Conservation (phyloP, 805 yeast species). For the Candida dajiaensis region DNA sequence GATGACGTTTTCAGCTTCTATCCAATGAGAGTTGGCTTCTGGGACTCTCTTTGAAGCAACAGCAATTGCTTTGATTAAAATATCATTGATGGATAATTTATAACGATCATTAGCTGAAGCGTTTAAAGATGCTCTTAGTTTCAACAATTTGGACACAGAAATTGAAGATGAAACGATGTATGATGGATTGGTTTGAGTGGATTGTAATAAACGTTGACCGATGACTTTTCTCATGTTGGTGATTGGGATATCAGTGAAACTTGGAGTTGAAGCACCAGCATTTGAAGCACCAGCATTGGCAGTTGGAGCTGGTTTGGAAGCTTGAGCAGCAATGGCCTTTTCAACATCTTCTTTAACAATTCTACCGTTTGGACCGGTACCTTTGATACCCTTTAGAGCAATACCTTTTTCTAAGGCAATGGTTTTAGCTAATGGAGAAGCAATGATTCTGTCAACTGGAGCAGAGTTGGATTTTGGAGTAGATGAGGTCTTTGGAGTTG, state of each 20-base stretch:
- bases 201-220: constrained; percentile 79
- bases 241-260: constrained; percentile 79
- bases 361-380: constrained; percentile 95
- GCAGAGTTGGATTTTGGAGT: constrained; percentile 15
- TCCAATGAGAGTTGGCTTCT: constrained; percentile 90
- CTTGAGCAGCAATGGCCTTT: constrained; percentile 43
- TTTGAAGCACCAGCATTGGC: constrained; percentile 37
- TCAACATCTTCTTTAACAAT: constrained; percentile 89
- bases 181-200: constrained; percentile 84
- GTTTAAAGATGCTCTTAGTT: constrained; percentile 87
- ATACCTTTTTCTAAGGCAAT: constrained; percentile 91
- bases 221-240: constrained; percentile 91
- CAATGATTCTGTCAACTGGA: constrained; percentile 68
- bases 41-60: constrained; percentile 88
- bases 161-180: constrained; percentile 86
- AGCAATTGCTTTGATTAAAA: constrained; percentile 90
- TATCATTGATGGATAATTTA: constrained; percentile 90
- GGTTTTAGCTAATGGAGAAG: constrained; percentile 92
- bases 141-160: constrained; percentile 83
- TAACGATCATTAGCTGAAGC: constrained; percentile 79
- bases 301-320: constrained; percentile 38
- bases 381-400: constrained; percentile 76
- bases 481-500: constrained; percentile 28
- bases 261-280: constrained; percentile 45
- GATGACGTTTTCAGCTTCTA: constrained; percentile 81